Percentiles rank a stretch among this genome's conserved stretches.
Evolutionary conservation across 257 asterid species (phyloP).

Genomic region (Knoxia roxburghii): DNA sequence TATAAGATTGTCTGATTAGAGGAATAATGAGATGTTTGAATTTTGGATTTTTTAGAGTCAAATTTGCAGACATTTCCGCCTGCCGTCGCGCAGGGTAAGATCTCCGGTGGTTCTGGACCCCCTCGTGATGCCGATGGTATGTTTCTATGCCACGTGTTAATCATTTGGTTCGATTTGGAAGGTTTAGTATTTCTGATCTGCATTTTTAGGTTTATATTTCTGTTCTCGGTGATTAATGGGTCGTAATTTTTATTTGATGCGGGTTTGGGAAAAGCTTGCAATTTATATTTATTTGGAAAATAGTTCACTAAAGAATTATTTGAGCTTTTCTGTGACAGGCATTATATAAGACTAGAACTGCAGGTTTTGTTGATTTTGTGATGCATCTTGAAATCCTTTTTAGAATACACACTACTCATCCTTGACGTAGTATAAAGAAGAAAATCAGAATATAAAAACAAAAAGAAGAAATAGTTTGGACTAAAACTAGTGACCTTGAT

Average conservation of each 20-base stretch:
- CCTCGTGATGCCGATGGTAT: slow-evolving; percentile 98
- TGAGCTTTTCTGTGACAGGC: background rate
- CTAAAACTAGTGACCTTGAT: background rate
- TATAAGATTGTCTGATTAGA: background rate
- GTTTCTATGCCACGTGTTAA: slow-evolving; percentile 1
- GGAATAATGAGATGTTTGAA: slow-evolving; percentile 9
- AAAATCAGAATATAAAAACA: background rate
- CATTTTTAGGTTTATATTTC: background rate
- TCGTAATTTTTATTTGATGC: background rate
- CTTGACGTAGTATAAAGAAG: background rate
- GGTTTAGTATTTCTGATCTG: background rate
- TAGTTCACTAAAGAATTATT: background rate
- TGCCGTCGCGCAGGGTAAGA: slow-evolving; percentile 75
- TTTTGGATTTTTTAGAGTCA: slow-evolving; percentile 52
- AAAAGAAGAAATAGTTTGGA: background rate
- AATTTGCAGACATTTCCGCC: slow-evolving; percentile 97
- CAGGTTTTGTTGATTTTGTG: background rate
- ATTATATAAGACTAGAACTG: background rate
- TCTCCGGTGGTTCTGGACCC: slow-evolving; percentile 71
- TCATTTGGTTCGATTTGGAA: slow-evolving; percentile 4
- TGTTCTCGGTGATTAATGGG: no score
- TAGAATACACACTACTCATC: background rate
- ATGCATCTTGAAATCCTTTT: background rate
- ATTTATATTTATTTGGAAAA: background rate
- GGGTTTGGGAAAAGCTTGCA: background rate